These are phyloP conservation scores for Fraxinus baroniana DNA, from an alignment of 305 asterid species.

Conservation along the genomic window DNA sequence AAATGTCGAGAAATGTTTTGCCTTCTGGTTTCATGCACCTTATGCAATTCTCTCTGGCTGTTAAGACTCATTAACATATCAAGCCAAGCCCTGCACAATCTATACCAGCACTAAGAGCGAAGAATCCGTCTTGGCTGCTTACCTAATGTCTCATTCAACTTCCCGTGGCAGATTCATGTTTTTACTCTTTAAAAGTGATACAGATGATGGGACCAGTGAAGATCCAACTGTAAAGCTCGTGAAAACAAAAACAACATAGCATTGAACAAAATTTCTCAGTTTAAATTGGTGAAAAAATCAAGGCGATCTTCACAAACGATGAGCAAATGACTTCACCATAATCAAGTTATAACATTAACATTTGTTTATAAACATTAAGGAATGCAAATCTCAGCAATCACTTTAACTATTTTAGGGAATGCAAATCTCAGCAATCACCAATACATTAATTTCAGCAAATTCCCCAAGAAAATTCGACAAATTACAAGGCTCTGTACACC, in stretches of 20 bases:
- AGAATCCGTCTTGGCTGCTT: slow-evolving; percentile 51
- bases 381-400: not conserved
- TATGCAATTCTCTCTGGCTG: slow-evolving; percentile 6
- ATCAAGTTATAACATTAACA: not conserved
- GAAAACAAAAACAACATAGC: slow-evolving; percentile 31
- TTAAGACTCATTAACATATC: slow-evolving; percentile 58
- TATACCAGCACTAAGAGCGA: slow-evolving; percentile 92
- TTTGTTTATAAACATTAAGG: not conserved
- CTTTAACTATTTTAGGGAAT: not conserved
- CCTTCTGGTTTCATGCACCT: slow-evolving; percentile 24
- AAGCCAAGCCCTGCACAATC: slow-evolving; percentile 76
- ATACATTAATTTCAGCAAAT: no score
- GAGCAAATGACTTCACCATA: not conserved
- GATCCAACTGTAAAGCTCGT: slow-evolving; percentile 76
- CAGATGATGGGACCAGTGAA: slow-evolving; percentile 55
- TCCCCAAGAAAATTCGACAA: no score
- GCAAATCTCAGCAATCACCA: not conserved
- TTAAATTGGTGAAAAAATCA: not conserved
- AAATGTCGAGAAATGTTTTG: not conserved
- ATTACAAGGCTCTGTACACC: no score
- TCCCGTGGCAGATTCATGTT: slow-evolving; percentile 13
- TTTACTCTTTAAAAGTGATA: slow-evolving; percentile 25
- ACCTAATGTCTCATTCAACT: slow-evolving; percentile 27
- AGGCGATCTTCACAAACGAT: not conserved
- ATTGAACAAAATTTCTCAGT: not conserved